Conservation (phyloP, 306 rosid species). For the Hippophae rhamnoides region DNA sequence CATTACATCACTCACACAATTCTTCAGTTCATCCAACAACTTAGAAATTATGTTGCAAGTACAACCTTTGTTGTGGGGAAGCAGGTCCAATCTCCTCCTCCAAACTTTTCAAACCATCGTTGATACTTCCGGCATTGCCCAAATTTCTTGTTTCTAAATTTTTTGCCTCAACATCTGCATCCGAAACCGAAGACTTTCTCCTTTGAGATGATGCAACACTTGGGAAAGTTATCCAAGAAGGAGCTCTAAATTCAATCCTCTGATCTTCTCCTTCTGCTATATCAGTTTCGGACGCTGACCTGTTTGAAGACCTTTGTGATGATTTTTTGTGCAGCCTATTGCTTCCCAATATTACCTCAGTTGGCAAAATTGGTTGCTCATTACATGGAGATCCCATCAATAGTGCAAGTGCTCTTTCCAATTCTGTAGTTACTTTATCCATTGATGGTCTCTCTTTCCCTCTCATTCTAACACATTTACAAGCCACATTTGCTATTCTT, state of each 20-base stretch:
- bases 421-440: constrained; percentile 91
- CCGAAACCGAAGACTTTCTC: constrained; percentile 82
- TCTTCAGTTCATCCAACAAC: not conserved
- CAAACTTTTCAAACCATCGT: constrained; percentile 80
- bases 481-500: constrained; percentile 85
- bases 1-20: too few relatives aligned
- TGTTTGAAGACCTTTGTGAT: constrained; percentile 75
- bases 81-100: constrained; percentile 98
- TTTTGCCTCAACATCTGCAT: constrained; percentile 73
- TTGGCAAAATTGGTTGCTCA: constrained; percentile 91
- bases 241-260: constrained; percentile 80
- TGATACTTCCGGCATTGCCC: constrained; percentile 38
- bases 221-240: constrained; percentile 92
- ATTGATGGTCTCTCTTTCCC: constrained; percentile 95
- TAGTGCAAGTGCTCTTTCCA: constrained; percentile 74
- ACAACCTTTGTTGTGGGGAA: constrained; percentile 75
- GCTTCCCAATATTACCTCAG: constrained; percentile 87
- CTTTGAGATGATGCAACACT: constrained; percentile 97
- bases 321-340: constrained; percentile 82
- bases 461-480: constrained; percentile 92
- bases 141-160: constrained; percentile 46
- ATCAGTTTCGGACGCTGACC: constrained; percentile 67
- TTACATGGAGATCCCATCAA: constrained; percentile 89
- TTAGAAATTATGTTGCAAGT: constrained; percentile 81
- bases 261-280: constrained; percentile 71